Base-by-base conservation (phyloP, 768 basidiomycete genomes). In the Dioszegia crocea region DNA sequence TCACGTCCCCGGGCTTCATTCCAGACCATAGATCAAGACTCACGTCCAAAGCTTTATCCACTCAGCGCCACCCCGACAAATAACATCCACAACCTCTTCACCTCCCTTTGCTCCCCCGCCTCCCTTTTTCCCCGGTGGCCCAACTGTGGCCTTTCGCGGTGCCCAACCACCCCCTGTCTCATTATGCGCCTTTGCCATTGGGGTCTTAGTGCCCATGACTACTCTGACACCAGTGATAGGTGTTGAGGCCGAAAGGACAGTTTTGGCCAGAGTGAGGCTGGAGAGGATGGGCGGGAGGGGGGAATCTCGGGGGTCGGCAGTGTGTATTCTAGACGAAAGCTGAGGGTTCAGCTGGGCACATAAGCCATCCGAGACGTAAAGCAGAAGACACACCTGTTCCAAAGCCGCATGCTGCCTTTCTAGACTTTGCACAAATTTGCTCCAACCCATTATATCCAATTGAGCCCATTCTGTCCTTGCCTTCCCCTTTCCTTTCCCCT, bases 21-120 rank as follows among this genome's bases (percentile, higher is more conserved):
- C 40, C 4, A 4, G 14, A 43, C 2, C 16, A 50, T 21, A 30
- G 6, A 12, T 11, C 11, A 19, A 23, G 30, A 83, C 86, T 70
- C 70, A 89, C 90, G 89, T 91, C 76, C 91, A 91, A 24, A 92
- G 82, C 67, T 89, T 82, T 39, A 88, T 85, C 91, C 91, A 94
- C 5, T 80, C 79, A 19, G 81, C 78, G 0, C 91, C 90, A 52
- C 84, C 83, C 26, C 88, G 83, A 4, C 86, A 86, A 14, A 91
- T 85, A 16, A 92, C 81, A 66, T 92, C 91, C 0, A 92, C 86
- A 60, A 65, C 66, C 17, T 47, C 51, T 40, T 61, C 51, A 23
- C 43, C 56, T 44, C 61, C 36, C 43, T 51, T 56, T 53, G 38
- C 56, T 12, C 49, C 55, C 14, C 14, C 47, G n/a, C 31, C 31